Percentiles rank a stretch among this genome's conserved stretches.
Evolutionary conservation across 768 basidiomycete species (phyloP).

Genomic region (Lepiota subincarnata): DNA sequence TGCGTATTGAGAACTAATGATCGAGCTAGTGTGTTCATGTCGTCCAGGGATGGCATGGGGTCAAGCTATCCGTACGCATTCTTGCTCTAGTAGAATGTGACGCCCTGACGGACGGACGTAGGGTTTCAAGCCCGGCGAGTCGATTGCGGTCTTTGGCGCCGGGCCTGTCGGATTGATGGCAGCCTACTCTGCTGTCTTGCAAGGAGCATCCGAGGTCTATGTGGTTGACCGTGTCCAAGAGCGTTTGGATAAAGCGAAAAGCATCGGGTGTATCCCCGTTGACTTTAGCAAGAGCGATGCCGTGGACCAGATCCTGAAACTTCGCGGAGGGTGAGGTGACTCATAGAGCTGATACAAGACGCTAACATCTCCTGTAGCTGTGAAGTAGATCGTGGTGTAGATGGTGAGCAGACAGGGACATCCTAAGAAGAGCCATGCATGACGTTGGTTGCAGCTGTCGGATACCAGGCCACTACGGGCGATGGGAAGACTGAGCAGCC

Average conservation of each 20-base stretch:
- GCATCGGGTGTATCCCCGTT: conserved; percentile 48
- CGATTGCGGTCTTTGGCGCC: conserved; percentile 49
- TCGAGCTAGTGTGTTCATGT: neutral
- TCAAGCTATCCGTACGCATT: conserved; percentile 36
- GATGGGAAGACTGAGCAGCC: conserved; percentile 57
- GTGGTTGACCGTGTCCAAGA: conserved; percentile 55
- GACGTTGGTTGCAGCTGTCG: conserved; percentile 33
- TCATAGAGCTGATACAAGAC: neutral
- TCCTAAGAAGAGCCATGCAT: neutral
- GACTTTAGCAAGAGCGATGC: conserved; percentile 46
- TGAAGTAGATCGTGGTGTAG: conserved; percentile 50
- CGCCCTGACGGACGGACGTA: neutral
- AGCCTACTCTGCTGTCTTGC: conserved; percentile 48
- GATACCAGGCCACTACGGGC: conserved; percentile 49
- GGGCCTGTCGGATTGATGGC: conserved; percentile 57
- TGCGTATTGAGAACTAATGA: conserved; percentile 18
- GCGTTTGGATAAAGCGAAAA: conserved; percentile 46
- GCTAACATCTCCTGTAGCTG: conserved; percentile 21
- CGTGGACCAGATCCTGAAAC: conserved; percentile 41
- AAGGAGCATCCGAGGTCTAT: conserved; percentile 50
- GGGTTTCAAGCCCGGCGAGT: conserved; percentile 50
- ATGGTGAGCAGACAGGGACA: conserved; percentile 25
- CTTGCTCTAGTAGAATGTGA: neutral
- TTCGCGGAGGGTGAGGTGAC: conserved; percentile 36
- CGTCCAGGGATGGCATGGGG: conserved; percentile 47